phyloP scores from a whole-genome alignment of 2,329 filamentous ascomycete genomes.

The Colletotrichum destructivum region DNA sequence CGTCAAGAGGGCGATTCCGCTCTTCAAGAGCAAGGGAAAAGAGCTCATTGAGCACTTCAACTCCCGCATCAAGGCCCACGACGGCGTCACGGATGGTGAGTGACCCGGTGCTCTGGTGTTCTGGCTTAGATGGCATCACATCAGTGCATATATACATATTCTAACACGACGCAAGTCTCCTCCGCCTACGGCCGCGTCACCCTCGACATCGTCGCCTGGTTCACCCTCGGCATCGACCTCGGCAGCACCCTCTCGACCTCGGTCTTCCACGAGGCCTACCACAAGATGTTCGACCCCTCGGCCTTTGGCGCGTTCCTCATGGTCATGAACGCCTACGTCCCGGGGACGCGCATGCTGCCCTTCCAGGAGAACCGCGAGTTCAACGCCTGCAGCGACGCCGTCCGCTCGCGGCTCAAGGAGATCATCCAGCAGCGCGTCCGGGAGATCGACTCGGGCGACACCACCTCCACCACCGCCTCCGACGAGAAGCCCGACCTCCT shows the following conservation, averaged over 20 bases:
- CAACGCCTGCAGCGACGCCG: slow-evolving; percentile 48
- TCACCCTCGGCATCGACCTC: slow-evolving; percentile 53
- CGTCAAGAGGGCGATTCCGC: slow-evolving; percentile 52
- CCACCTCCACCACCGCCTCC: slow-evolving; percentile 6
- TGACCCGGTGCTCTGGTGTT: not conserved
- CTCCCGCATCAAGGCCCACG: slow-evolving; percentile 43
- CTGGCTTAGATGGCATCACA: not conserved
- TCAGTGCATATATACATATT: not conserved
- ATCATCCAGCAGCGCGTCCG: slow-evolving; percentile 47
- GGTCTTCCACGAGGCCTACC: slow-evolving; percentile 49
- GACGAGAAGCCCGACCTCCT: slow-evolving; percentile 48
- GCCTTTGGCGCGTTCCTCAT: slow-evolving; percentile 45
- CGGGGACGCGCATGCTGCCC: slow-evolving; percentile 54
- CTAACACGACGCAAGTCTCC: slow-evolving; percentile 10
- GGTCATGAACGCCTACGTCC: slow-evolving; percentile 51
- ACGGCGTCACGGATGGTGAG: slow-evolving; percentile 36
- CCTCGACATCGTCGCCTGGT: slow-evolving; percentile 55
- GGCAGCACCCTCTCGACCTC: slow-evolving; percentile 46
- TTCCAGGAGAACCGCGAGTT: slow-evolving; percentile 55
- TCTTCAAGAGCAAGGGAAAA: slow-evolving; percentile 53
- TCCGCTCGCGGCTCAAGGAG: slow-evolving; percentile 49
- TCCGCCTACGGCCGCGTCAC: slow-evolving; percentile 51
- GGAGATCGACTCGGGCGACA: slow-evolving; percentile 39
- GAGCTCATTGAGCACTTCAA: slow-evolving; percentile 47
- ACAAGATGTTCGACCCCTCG: slow-evolving; percentile 46